Percentiles rank a stretch among this genome's conserved stretches.
These are phyloP conservation scores for Vaccinium corymbosum DNA, from an alignment of 148 eudicot species.

Conservation along the genomic window DNA sequence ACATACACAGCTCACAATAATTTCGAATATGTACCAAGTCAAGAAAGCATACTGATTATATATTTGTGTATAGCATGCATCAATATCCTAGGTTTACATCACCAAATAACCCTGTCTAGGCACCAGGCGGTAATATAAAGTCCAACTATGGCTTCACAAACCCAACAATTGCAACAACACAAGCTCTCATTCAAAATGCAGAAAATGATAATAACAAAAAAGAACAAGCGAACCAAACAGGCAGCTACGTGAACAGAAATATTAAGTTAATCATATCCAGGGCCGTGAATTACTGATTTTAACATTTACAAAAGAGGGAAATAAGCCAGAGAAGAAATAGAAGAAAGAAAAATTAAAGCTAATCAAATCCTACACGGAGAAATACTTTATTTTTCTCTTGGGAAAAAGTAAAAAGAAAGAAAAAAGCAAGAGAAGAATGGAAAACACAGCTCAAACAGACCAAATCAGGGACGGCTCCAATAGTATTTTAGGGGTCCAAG, in stretches of 20 bases:
- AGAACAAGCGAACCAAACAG: neutral
- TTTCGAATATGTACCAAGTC: no score
- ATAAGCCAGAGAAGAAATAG: neutral
- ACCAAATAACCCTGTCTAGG: neutral
- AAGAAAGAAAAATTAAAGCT: neutral
- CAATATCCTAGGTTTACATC: neutral
- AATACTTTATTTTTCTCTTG: neutral
- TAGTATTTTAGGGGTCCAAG: no score
- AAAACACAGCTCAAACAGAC: conserved; percentile 3
- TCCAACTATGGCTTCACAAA: neutral
- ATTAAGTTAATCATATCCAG: neutral
- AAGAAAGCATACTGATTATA: no score
- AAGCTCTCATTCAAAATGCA: neutral
- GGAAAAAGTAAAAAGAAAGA: neutral
- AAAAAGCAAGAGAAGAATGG: neutral
- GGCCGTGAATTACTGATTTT: neutral
- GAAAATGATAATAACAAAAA: no score
- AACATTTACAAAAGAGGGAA: neutral
- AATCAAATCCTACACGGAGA: neutral
- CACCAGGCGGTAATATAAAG: no score
- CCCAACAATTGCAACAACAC: neutral
- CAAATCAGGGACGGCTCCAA: neutral
- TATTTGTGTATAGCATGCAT: neutral
- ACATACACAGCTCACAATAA: neutral
- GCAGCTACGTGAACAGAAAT: conserved; percentile 1